Base-by-base conservation (phyloP, 768 basidiomycete species). In the Psilocybe tampanensis region DNA sequence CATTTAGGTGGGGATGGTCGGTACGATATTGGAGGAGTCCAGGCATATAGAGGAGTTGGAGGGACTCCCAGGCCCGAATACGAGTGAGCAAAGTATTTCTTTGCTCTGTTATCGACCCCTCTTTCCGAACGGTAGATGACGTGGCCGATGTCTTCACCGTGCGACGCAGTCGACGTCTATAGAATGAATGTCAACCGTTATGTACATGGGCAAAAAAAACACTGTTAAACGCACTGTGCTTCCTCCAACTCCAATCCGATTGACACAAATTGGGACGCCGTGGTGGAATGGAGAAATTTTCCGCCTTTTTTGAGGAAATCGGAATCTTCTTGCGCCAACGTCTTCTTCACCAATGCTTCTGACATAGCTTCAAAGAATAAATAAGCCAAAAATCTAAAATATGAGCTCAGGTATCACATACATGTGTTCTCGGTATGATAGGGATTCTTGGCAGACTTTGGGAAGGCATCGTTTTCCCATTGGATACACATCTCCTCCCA, bases 201-300 rank as follows among this genome's bases (percentile, higher is more conserved):
- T n/a, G 9, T 18, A n/a, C 39, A 42, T 3, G 15, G 24, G 24
- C n/a, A n/a, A n/a, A n/a, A n/a, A n/a, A n/a, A 17, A 43, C 29
- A 12, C 4, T 17, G n/a, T n/a, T n/a, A n/a, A 11, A 54, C 60
- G 17, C 23, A 64, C 63, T 64, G 63, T 0, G 60, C 21, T 11
- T 59, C 60, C 36, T 64, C 63, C 1, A 64, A 19, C 1, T 61
- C 63, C 8, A 64, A 17, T 7, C 47, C 62, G 18, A 60, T 18
- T n/a, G 44, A 24, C 9, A 63, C 33, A 22, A 63, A 63, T 9
- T 33, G 19, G 0, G 47, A 29, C 2, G 57, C 43, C 17, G 49
- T 50, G 17, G 48, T 58, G 2, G 33, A 9, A 26, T 60, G 52
- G 2, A 52, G 43, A 0, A 17, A 21, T 9, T 39, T 15, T 1